phyloP scores from a whole-genome alignment of 2,329 filamentous ascomycete species.

The Penicillium sp. region DNA sequence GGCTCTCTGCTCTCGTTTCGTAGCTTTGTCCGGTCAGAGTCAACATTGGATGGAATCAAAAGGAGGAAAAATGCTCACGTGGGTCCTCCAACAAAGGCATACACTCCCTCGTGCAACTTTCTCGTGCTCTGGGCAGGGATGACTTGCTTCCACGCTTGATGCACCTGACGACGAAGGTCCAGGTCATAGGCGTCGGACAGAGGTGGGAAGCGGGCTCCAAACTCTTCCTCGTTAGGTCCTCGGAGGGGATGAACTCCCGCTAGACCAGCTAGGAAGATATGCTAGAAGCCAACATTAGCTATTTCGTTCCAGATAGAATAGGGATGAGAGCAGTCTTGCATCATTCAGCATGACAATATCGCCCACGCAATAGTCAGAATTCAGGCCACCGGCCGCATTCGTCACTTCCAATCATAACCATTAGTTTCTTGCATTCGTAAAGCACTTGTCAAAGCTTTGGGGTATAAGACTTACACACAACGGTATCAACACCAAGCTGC shows the following conservation, averaged over 20 bases:
- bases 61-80: slow-evolving; percentile 50
- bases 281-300: slow-evolving; percentile 42
- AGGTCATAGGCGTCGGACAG: slow-evolving; percentile 69
- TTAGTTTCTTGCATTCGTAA: background rate
- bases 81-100: slow-evolving; percentile 67
- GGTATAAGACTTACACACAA: slow-evolving; percentile 53
- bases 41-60: slow-evolving; percentile 1
- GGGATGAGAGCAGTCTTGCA: slow-evolving; percentile 43
- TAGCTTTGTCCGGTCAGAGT: slow-evolving; percentile 50
- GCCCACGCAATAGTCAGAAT: slow-evolving; percentile 65
- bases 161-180: slow-evolving; percentile 59
- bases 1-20: slow-evolving; percentile 67
- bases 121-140: slow-evolving; percentile 51
- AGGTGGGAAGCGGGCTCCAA: slow-evolving; percentile 65
- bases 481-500: slow-evolving; percentile 61
- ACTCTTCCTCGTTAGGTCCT: slow-evolving; percentile 65
- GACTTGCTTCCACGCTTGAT: slow-evolving; percentile 60
- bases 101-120: slow-evolving; percentile 65
- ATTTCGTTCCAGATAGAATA: slow-evolving; percentile 2
- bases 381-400: slow-evolving; percentile 68
- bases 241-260: slow-evolving; percentile 64
- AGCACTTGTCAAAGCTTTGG: background rate
- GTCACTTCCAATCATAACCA: slow-evolving; percentile 53
- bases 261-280: slow-evolving; percentile 66
- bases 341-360: slow-evolving; percentile 69